A percentile compares a stretch with the other conserved stretches of the same genome.
phyloP scores from a whole-genome alignment of 2,329 filamentous ascomycete species.

The Trichoderma pleuroti region DNA sequence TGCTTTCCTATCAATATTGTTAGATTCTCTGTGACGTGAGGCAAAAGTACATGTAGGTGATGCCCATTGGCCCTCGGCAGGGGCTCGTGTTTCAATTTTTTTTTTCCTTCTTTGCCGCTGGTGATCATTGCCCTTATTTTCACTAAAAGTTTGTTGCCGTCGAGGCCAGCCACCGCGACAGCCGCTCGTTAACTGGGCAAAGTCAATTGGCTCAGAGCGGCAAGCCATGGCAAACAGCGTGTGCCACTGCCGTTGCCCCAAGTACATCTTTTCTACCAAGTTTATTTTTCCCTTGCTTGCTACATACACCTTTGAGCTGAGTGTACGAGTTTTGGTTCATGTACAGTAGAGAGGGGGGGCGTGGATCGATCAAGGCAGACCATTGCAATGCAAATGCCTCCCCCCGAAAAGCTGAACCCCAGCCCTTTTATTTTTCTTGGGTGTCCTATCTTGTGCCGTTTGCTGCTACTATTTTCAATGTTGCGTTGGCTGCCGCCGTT shows the following conservation, averaged over 20 bases:
- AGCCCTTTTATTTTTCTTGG: neutral
- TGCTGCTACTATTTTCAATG: neutral
- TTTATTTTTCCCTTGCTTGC: neutral
- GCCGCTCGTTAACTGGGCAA: neutral
- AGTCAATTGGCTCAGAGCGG: conserved; percentile 6
- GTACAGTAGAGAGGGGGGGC: neutral
- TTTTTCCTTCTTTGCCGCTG: neutral
- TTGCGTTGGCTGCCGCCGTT: neutral
- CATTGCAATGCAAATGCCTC: neutral
- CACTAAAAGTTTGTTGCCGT: conserved; percentile 9
- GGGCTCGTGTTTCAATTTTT: neutral
- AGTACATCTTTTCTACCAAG: neutral
- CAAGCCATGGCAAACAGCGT: neutral
- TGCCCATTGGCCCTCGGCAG: neutral
- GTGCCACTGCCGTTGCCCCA: conserved; percentile 14
- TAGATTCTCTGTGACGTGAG: neutral
- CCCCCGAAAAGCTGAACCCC: neutral
- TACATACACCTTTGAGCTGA: neutral
- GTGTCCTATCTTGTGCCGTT: neutral
- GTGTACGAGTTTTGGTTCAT: neutral
- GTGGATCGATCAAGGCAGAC: neutral
- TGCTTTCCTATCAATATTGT: neutral
- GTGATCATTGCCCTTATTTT: neutral
- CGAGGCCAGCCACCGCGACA: conserved; percentile 1
- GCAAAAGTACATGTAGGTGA: neutral